Evolutionary conservation across 176 grass and related monocot genomes (phyloP).

Genomic region (Thinopyrum elongatum): DNA sequence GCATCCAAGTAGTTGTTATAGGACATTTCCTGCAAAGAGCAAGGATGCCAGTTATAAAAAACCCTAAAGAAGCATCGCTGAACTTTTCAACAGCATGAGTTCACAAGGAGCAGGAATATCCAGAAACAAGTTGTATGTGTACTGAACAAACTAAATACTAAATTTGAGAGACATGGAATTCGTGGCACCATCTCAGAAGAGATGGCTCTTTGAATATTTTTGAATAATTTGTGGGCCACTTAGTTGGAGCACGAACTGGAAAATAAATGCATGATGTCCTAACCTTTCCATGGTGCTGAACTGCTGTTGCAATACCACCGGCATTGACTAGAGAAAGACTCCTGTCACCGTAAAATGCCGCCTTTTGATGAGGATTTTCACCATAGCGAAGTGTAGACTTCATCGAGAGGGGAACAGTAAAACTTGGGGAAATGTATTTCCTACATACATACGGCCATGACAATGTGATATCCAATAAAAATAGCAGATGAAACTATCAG

Average conservation of each 20-base stretch:
- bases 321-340: slow-evolving; percentile 73
- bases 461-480: neutral
- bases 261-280: neutral
- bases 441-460: slow-evolving; percentile 30
- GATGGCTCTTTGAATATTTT: neutral
- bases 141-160: neutral
- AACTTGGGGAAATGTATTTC: slow-evolving; percentile 64
- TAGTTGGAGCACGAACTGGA: neutral
- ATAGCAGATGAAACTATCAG: neutral
- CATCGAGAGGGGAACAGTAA: slow-evolving; percentile 71
- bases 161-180: neutral
- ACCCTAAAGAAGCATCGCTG: neutral
- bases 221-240: neutral
- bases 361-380: slow-evolving; percentile 97
- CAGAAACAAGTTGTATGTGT: neutral
- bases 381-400: slow-evolving; percentile 80
- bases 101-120: neutral
- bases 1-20: slow-evolving; percentile 99
- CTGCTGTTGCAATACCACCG: slow-evolving; percentile 82
- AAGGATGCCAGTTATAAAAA: neutral
- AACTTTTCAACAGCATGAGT: neutral
- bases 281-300: slow-evolving; percentile 92
- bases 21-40: slow-evolving; percentile 75
- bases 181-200: neutral
- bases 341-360: slow-evolving; percentile 84